Conservation (phyloP, 2,329 filamentous ascomycete genomes). For the Thelonectria blattea region DNA sequence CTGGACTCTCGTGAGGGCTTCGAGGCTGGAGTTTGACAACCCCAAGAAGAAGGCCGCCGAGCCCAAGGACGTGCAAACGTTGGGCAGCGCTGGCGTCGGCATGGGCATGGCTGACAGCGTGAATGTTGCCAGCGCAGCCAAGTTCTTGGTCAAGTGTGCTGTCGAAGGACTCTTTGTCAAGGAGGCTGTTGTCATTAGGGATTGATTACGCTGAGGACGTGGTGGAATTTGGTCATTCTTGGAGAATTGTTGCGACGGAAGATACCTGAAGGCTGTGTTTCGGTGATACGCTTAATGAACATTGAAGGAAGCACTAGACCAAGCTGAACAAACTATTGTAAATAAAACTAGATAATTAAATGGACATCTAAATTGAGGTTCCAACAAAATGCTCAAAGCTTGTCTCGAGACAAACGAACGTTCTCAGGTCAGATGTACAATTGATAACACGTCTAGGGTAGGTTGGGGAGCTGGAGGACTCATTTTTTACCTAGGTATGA, state of each 20-base stretch:
- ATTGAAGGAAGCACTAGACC: too few relatives aligned
- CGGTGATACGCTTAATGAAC: too few relatives aligned
- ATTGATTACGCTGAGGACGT: slow-evolving; percentile 10
- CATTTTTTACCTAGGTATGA: too few relatives aligned
- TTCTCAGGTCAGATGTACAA: too few relatives aligned
- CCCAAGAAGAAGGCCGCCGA: slow-evolving; percentile 22
- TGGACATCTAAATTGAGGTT: too few relatives aligned
- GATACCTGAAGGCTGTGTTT: neutral
- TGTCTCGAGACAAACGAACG: too few relatives aligned
- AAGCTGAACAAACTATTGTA: too few relatives aligned
- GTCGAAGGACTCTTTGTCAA: slow-evolving; percentile 34
- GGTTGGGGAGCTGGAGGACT: too few relatives aligned
- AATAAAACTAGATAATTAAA: too few relatives aligned
- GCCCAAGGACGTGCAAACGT: slow-evolving; percentile 29
- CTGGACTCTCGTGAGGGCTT: slow-evolving; percentile 46
- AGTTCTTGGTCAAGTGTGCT: slow-evolving; percentile 44
- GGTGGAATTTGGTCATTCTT: neutral
- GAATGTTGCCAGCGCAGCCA: slow-evolving; percentile 38
- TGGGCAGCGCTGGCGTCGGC: slow-evolving; percentile 41
- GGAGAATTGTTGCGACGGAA: neutral
- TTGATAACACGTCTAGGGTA: too few relatives aligned
- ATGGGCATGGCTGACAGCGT: slow-evolving; percentile 42
- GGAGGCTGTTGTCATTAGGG: slow-evolving; percentile 27
- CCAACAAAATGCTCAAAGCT: too few relatives aligned
- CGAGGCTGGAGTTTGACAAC: slow-evolving; percentile 41